Evolutionary conservation across 2,329 filamentous ascomycete species (phyloP), one percentile per base, ranked within the genome.

Genomic region (Hypoxylon rubiginosum): DNA sequence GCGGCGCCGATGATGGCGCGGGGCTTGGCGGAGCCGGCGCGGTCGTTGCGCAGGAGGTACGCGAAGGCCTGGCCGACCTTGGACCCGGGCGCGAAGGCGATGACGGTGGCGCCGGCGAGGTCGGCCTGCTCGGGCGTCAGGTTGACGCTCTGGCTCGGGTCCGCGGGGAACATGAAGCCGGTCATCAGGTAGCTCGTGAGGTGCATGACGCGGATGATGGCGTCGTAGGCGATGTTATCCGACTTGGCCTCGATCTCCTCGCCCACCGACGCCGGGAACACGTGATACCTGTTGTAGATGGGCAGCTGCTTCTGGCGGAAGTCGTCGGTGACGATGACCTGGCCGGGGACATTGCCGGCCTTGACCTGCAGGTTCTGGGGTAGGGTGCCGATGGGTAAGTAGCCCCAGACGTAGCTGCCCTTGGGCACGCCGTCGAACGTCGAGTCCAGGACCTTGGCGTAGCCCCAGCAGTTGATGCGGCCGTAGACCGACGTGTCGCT

Each of bases 381-480:
- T 1, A 79, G 73, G 0, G 77, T 77, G 0, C 78, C 78, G 3
- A 82, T 80, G 0, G 83, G 82, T 70, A 83, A 80, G 70, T 79
- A 84, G 0, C 83, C 84, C 39, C 67, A 84, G 0, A 85, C 62
- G 1, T 78, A 68, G 0, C 76, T 75, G 5, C 79, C 82, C 2
- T 62, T 49, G 0, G 72, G 49, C 1, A 84, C 70, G 5, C 66
- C 72, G 1, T 74, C 53, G 4, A 81, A 72, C 0, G 75, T 83
- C n/a, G 78, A 82, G 3, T 82, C 80, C 5, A 81, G 48, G 4
- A 84, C 78, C 24, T 77, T 73, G 7, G 78, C 83, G 58, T 81
- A 83, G 0, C 84, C 84, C 83, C 83, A 85, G n/a, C 79, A 81
- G 43, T 81, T 80, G 11, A 82, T 81, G 62, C 83, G 81, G 3